A percentile compares a stretch with the other conserved stretches of the same genome.
Conservation (phyloP, 2,329 filamentous ascomycete genomes). For the Penicillium frequentans region DNA sequence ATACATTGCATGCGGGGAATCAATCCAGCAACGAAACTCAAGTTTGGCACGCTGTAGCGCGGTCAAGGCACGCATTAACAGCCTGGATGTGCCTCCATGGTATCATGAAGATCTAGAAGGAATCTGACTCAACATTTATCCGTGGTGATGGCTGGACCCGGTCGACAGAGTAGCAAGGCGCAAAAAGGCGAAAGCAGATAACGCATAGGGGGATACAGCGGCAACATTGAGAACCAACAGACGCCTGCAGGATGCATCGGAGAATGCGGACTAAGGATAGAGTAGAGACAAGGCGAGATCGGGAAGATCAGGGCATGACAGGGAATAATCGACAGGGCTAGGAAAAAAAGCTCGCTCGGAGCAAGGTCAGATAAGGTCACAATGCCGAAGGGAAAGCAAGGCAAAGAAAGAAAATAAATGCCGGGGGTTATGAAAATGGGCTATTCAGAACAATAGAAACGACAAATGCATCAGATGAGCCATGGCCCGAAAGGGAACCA, state of each 20-base stretch:
- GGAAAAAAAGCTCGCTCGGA: conserved; percentile 22
- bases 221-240: conserved; percentile 23
- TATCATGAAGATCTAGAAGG: neutral
- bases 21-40: conserved; percentile 12
- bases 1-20: conserved; percentile 29
- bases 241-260: conserved; percentile 42
- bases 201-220: conserved; percentile 17
- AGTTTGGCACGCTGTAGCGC: neutral
- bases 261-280: conserved; percentile 21
- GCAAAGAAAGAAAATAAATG: conserved; percentile 15
- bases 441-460: conserved; percentile 10
- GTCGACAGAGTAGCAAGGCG: conserved; percentile 17
- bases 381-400: conserved; percentile 6
- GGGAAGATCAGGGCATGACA: conserved; percentile 23
- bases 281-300: conserved; percentile 14
- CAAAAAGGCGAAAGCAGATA: conserved; percentile 17
- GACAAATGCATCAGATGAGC: conserved; percentile 20
- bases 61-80: neutral
- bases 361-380: conserved; percentile 17
- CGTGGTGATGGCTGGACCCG: neutral
- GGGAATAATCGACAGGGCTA: conserved; percentile 20
- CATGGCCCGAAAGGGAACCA: conserved; percentile 18
- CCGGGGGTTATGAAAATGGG: conserved; percentile 2
- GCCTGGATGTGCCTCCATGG: neutral
- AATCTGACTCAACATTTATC: neutral